Evolutionary conservation across 1,284 basidiomycete genomes (phyloP), one percentile per base, ranked within the genome.

Genomic region (Cryptococcus sp.): DNA sequence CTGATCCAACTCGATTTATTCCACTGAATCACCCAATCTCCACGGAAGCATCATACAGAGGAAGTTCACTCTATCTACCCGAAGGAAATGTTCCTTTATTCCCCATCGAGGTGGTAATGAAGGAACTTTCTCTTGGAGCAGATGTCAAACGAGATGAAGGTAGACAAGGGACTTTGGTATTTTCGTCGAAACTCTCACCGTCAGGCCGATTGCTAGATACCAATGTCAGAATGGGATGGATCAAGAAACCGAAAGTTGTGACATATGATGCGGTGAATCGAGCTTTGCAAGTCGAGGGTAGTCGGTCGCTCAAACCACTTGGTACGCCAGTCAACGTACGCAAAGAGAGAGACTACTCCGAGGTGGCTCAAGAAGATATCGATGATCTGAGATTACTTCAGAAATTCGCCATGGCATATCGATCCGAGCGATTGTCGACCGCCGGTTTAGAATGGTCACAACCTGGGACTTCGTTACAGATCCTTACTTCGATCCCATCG

Each of bases 1-100:
- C 96, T 6, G 95, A 99, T 72, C 94, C 95, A 0, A 94, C 91
- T 0, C 80, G 87, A 2, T 69, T 86, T 56, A 78, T 99, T n/a
- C 84, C 84, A 14, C 86, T 86, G 0, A 81, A 80, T 0, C 86
- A 92, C 69, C 62, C 77, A 2, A 68, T 90, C 1, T 80, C 86
- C 0, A 74, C 80, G 35, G 67, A 77, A 3, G 90, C 91, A 0
- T 77, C 80, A 8, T 72, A 77, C 41, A 77, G 79, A 53, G 77
- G 76, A 1, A 74, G 81, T 48, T 83, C 86, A 0, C 67, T 78
- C 1, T 95, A 91, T 73, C 81, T 89, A 48, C 77, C 82, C 0
- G 83, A 90, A 56, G 79, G 81, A 13, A 82, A 84, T 2, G 81
- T 78, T 60, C 83, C 88, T 0, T 84, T 96, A 78, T 80, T 95